Evolutionary conservation across 179 eudicot species (phyloP), one percentile per base, ranked within the genome.

Genomic region (Drosera spatulata): DNA sequence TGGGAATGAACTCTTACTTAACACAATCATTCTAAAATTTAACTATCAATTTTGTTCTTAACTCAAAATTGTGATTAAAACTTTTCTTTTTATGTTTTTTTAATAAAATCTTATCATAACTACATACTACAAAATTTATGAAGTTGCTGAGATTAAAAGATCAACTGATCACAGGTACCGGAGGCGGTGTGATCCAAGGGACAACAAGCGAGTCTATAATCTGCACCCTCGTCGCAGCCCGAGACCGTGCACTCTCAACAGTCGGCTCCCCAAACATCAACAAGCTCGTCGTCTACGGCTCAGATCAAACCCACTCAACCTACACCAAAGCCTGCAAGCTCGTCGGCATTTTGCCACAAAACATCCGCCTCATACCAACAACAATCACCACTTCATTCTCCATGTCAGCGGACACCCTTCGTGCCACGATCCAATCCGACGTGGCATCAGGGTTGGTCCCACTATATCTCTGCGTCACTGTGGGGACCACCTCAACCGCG

Each of bases 161-260:
- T 22, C 1, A 22, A 22, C 33, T 48, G 10, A 0, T 14, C 6
- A 2, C 50, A 71, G 71, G 71, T 8, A 67, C 69, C 3, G 79
- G 81, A 13, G 84, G 81, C 12, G 84, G 81, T 5, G 84, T 79
- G 12, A 38, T 79, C 14, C 84, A 76, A 48, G 80, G 76, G 11
- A 79, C 80, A 2, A 79, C 83, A 42, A 73, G 76, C 43, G 80
- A 76, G 57, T 71, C 80, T 38, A 63, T 76, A 8, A 57, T 79
- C 2, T 75, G 78, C 61, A 69, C 78, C 5, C 67, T 79, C 4
- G 54, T 70, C 2, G 83, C 83, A 2, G 76, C 82, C 42, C 63
- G 79, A 46, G 77, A 78, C 53, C 73, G 66, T 6, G 63, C 69
- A 7, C 60, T 68, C 7, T 45, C 56, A 33, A 14, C 33, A 13